Conservation (phyloP, 2,329 filamentous ascomycete genomes). For the Arthroderma uncinatum region DNA sequence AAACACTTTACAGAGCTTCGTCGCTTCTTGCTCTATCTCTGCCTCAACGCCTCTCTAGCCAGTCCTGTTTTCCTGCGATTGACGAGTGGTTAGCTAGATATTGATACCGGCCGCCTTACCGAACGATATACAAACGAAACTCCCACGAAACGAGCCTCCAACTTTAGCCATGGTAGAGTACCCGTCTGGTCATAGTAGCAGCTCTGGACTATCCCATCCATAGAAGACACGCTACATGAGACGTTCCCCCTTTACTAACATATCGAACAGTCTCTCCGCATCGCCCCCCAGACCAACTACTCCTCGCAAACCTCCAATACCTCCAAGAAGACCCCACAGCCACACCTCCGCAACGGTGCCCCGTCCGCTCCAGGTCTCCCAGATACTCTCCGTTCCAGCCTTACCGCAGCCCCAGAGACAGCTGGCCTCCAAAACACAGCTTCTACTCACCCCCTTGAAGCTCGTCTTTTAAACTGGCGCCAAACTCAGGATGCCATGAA, state of each 20-base stretch:
- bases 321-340: slow-evolving; percentile 46
- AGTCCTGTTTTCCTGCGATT: not conserved
- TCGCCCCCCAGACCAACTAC: slow-evolving; percentile 63
- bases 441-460: slow-evolving; percentile 79
- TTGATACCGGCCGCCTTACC: not conserved
- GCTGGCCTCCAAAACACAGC: slow-evolving; percentile 28
- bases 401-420: slow-evolving; percentile 50
- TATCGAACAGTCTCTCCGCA: slow-evolving; percentile 63
- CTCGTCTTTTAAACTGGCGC: slow-evolving; percentile 81
- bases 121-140: not conserved
- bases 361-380: slow-evolving; percentile 88
- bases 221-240: not conserved
- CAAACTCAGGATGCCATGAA: slow-evolving; percentile 76
- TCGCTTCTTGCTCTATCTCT: not conserved
- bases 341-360: slow-evolving; percentile 52
- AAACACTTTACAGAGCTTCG: not conserved
- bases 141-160: not conserved
- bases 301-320: slow-evolving; percentile 54
- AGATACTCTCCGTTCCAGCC: slow-evolving; percentile 80
- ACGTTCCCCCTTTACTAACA: not conserved
- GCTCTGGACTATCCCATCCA: not conserved
- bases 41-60: not conserved
- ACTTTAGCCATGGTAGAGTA: not conserved
- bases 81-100: not conserved
- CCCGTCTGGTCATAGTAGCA: not conserved